These are phyloP conservation scores for Collybia mongolica DNA, from an alignment of 768 basidiomycete species.

Conservation along the genomic window DNA sequence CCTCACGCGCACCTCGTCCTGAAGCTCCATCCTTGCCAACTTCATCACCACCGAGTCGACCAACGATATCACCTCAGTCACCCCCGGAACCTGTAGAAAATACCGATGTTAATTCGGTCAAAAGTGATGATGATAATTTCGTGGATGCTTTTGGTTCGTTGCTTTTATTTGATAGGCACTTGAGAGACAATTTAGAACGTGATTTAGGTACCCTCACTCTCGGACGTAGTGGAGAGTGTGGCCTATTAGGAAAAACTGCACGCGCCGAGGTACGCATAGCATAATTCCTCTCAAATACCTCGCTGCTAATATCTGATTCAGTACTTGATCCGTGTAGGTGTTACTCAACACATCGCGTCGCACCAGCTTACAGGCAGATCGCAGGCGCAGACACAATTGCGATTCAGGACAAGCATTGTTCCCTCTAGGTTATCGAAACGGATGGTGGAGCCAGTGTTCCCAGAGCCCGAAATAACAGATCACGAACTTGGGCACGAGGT, in stretches of 20 bases:
- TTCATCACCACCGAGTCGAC: too few species aligned
- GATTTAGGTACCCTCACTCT: slow-evolving; percentile 54
- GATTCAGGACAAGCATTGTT: slow-evolving; percentile 4
- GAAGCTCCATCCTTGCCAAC: too few species aligned
- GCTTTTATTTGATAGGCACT: neutral
- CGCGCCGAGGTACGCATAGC: slow-evolving; percentile 55
- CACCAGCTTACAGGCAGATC: neutral
- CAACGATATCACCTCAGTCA: too few species aligned
- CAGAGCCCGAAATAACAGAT: slow-evolving; percentile 31
- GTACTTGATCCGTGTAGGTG: slow-evolving; percentile 58
- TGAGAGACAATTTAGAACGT: neutral
- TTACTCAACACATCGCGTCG: neutral
- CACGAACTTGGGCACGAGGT: slow-evolving; percentile 40
- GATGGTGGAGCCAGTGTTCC: slow-evolving; percentile 34
- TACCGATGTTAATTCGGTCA: neutral
- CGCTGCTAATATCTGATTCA: slow-evolving; percentile 17
- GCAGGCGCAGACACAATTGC: slow-evolving; percentile 24
- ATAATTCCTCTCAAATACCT: too few species aligned
- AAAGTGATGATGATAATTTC: slow-evolving; percentile 38
- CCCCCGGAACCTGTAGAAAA: too few species aligned
- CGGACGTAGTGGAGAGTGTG: slow-evolving; percentile 50
- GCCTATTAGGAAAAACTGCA: slow-evolving; percentile 64
- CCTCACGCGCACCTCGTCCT: too few species aligned
- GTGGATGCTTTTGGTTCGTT: slow-evolving; percentile 47
- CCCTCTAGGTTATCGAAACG: slow-evolving; percentile 31